Base-by-base conservation (phyloP, 2,329 filamentous ascomycete species). In the Teratosphaeria zuluensis region DNA sequence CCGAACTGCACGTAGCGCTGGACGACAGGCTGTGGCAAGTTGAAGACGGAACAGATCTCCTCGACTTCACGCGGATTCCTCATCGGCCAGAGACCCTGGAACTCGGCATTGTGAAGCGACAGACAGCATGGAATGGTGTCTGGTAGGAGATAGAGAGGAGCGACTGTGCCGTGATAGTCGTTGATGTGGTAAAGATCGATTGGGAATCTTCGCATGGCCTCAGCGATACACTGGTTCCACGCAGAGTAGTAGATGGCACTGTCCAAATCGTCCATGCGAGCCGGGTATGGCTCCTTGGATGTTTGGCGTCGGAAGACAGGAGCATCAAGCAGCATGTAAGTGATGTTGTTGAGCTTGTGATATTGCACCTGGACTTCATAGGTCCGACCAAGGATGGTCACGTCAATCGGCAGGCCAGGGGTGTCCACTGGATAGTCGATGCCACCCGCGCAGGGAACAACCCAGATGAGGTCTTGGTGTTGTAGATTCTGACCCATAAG, bases 151-250 rank as follows among this genome's bases (percentile, higher is more conserved):
- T 88, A 85, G 0, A 87, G 75, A 2, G 84, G 84, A 51, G 85
- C 85, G 12, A 84, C 71, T 3, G 82, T 80, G 56, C 83, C 84
- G 62, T 86, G 83, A 66, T 85, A 86, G 66, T 84, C 84, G 70
- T 86, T 86, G 69, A 85, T 83, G 67, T 86, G 84, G 68, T 86
- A 86, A n/a, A 86, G 68, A 64, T 85, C 82, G 59, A 84, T 75
- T 0, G 81, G 78, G 68, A 87, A 88, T 16, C 85, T 80, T 58
- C 79, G 78, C 63, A 86, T 80, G 1, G 83, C 74, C 63, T 84
- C 78, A 7, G 84, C 83, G 64, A 88, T 86, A 68, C 85, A 88
- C 69, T 84, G 82, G 63, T 88, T 88, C 85, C 85, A 88, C 2
- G 83, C 84, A 2, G 83, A 86, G 68, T 87, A 87, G 71, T 86